Conservation (phyloP, 2,329 filamentous ascomycete genomes). For the Microdochium nivale region DNA sequence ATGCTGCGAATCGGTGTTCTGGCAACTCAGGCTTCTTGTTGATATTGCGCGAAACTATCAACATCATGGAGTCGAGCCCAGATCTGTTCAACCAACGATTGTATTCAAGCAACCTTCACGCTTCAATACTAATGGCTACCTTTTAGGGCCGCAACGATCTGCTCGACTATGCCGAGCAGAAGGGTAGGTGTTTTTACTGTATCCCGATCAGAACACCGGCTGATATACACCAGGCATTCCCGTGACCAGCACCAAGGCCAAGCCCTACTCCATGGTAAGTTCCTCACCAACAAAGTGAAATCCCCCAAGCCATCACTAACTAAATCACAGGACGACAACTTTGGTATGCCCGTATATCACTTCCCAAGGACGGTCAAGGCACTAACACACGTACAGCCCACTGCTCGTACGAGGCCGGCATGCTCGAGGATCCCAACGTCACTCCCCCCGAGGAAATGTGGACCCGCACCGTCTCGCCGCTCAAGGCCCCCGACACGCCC, state of each 20-base stretch:
- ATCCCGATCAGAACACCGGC: too few species aligned
- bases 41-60: too few species aligned
- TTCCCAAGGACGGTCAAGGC: slow-evolving; percentile 47
- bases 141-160: slow-evolving; percentile 57
- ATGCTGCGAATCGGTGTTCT: too few species aligned
- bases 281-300: not conserved
- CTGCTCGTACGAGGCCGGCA: slow-evolving; percentile 73
- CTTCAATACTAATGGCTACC: not conserved
- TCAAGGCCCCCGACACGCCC: slow-evolving; percentile 61
- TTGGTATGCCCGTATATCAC: slow-evolving; percentile 4
- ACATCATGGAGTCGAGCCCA: too few species aligned
- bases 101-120: slow-evolving; percentile 1
- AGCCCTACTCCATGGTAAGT: slow-evolving; percentile 52
- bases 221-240: slow-evolving; percentile 40
- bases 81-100: too few species aligned
- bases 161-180: slow-evolving; percentile 59
- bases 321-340: slow-evolving; percentile 3
- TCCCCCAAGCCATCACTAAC: not conserved
- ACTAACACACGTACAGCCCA: slow-evolving; percentile 49
- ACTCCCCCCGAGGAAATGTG: slow-evolving; percentile 72
- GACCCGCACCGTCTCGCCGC: slow-evolving; percentile 63
- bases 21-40: too few species aligned
- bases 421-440: slow-evolving; percentile 55
- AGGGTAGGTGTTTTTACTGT: slow-evolving; percentile 18
- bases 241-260: slow-evolving; percentile 64